A percentile compares a stretch with the other conserved stretches of the same genome.
These are phyloP conservation scores for Forsythia viridissima DNA, from an alignment of 257 asterid genomes.

Conservation along the genomic window DNA sequence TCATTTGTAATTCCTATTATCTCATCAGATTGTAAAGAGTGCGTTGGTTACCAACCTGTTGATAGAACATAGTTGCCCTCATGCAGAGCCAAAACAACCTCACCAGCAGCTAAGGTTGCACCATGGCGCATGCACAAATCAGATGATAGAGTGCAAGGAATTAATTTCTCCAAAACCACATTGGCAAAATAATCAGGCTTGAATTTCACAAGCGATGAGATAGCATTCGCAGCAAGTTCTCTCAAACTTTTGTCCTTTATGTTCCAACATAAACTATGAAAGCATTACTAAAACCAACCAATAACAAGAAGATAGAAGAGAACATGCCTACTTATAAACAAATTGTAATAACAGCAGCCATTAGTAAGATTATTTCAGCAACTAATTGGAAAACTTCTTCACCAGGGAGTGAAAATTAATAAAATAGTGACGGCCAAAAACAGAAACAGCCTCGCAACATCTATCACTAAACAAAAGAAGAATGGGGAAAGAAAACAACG, in stretches of 20 bases:
- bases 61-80: slow-evolving; percentile 57
- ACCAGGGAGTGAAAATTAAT: neutral
- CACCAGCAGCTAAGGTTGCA: slow-evolving; percentile 90
- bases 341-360: slow-evolving; percentile 7
- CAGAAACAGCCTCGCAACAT: neutral
- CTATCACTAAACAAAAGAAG: neutral
- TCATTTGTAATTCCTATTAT: neutral
- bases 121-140: slow-evolving; percentile 98
- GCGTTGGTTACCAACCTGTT: slow-evolving; percentile 50
- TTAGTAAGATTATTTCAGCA: neutral
- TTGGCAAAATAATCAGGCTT: slow-evolving; percentile 81
- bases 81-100: slow-evolving; percentile 79
- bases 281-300: slow-evolving; percentile 26
- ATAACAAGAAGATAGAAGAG: slow-evolving; percentile 24
- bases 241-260: slow-evolving; percentile 91
- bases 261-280: slow-evolving; percentile 27
- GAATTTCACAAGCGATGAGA: slow-evolving; percentile 77
- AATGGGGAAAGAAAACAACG: neutral
- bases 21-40: slow-evolving; percentile 7
- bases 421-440: neutral
- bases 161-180: slow-evolving; percentile 60
- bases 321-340: slow-evolving; percentile 4
- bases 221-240: slow-evolving; percentile 91
- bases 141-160: slow-evolving; percentile 84
- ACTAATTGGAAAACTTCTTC: neutral